A percentile compares a stretch with the other conserved stretches of the same genome.
Conservation (phyloP, 805 yeast genomes). For the Saccharomycopsis vini region DNA sequence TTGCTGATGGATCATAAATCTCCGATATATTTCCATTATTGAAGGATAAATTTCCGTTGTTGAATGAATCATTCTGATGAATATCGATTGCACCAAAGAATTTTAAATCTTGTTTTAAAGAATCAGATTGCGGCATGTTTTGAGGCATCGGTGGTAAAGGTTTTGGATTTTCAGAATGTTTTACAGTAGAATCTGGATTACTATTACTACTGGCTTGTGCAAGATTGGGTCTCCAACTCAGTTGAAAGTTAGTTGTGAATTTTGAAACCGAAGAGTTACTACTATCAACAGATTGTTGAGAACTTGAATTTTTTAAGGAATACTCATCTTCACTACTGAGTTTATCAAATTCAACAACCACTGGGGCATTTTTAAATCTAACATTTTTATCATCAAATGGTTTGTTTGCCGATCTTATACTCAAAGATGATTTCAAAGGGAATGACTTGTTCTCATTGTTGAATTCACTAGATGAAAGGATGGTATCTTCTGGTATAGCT, state of each 20-base stretch:
- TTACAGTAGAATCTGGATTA: background rate
- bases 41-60: too few relatives aligned
- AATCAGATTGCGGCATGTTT: slow-evolving; percentile 15
- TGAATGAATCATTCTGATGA: background rate
- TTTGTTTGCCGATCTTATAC: background rate
- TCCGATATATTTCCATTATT: background rate
- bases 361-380: slow-evolving; percentile 14
- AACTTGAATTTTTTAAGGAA: slow-evolving; percentile 5
- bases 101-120: slow-evolving; percentile 12
- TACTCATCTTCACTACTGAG: slow-evolving; percentile 15
- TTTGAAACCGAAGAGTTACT: background rate
- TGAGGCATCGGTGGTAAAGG: slow-evolving; percentile 19
- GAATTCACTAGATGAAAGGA: background rate
- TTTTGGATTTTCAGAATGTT: slow-evolving; percentile 10
- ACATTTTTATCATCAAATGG: slow-evolving; percentile 11
- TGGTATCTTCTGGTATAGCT: slow-evolving; percentile 12
- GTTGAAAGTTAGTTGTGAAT: slow-evolving; percentile 8
- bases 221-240: slow-evolving; percentile 12
- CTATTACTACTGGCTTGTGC: background rate
- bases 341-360: slow-evolving; percentile 17
- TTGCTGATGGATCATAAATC: background rate
- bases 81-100: background rate
- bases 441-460: slow-evolving; percentile 2
- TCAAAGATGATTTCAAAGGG: slow-evolving; percentile 5
- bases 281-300: slow-evolving; percentile 6